Conservation (phyloP, 257 asterid genomes). For the Datura wrightii region DNA sequence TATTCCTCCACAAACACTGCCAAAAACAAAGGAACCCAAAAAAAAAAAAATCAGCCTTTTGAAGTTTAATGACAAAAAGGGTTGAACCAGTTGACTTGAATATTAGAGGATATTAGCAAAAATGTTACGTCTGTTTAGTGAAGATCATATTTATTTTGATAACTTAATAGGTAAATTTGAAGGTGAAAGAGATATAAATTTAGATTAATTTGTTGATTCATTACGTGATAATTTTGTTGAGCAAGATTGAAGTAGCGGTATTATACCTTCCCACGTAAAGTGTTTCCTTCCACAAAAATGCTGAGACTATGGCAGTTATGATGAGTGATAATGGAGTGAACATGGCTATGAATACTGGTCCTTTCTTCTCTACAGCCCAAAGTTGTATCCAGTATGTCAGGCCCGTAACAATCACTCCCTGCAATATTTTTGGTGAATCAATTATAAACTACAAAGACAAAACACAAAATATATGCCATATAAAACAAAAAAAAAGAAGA, state of each 20-base stretch:
- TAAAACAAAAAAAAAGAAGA: not conserved
- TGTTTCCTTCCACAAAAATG: conserved; percentile 57
- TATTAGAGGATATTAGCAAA: not conserved
- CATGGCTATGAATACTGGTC: conserved; percentile 63
- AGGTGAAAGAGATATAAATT: not conserved
- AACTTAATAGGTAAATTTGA: not conserved
- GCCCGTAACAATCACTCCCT: conserved; percentile 77
- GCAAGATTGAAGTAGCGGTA: too few relatives aligned
- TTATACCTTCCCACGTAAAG: conserved; percentile 61
- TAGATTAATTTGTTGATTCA: not conserved
- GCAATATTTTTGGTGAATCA: conserved; percentile 21
- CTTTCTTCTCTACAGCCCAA: conserved; percentile 63
- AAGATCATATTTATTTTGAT: not conserved
- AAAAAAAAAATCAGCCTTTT: not conserved
- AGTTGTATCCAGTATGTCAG: conserved; percentile 60
- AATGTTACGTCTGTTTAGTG: not conserved
- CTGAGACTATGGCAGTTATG: conserved; percentile 59
- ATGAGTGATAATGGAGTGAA: conserved; percentile 67
- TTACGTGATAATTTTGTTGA: not conserved
- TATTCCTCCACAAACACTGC: conserved; percentile 65
- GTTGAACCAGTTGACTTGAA: not conserved
- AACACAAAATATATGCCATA: not conserved
- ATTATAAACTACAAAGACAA: not conserved
- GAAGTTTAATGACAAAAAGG: not conserved
- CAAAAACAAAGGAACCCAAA: not conserved